A percentile compares a stretch with the other conserved stretches of the same genome.
Conservation (phyloP, 495 filamentous ascomycete species). For the Penicillium paradoxum region DNA sequence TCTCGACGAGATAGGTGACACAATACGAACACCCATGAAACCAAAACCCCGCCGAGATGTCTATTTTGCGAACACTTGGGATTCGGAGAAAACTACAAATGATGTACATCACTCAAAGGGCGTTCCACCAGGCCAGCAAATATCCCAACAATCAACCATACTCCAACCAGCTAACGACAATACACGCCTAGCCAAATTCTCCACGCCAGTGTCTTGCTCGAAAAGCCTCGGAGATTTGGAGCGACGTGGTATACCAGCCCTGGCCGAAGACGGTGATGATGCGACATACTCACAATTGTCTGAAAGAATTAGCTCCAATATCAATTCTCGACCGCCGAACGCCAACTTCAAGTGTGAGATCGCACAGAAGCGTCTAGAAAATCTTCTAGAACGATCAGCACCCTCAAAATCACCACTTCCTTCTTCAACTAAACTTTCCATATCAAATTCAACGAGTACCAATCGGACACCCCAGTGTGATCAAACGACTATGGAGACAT, state of each 20-base stretch:
- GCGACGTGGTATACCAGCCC: conserved; percentile 20
- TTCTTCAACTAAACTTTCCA: neutral
- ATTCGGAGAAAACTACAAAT: neutral
- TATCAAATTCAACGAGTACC: neutral
- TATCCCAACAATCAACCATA: conserved; percentile 1
- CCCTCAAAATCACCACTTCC: conserved; percentile 26
- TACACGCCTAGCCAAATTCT: neutral
- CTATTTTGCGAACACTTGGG: conserved; percentile 1
- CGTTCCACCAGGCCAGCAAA: neutral
- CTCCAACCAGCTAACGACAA: conserved; percentile 27
- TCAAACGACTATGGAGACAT: neutral
- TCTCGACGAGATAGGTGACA: conserved; percentile 62
- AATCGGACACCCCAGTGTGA: neutral
- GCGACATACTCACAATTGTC: neutral
- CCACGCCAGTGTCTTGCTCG: neutral
- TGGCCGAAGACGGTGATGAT: conserved; percentile 44
- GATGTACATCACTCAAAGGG: neutral
- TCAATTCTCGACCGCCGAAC: neutral
- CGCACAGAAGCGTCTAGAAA: conserved; percentile 25
- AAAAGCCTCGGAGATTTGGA: conserved; percentile 12
- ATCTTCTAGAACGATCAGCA: conserved; percentile 33
- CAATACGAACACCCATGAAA: conserved; percentile 58
- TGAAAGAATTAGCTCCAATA: neutral
- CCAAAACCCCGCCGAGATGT: conserved; percentile 36
- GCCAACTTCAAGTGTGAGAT: neutral